Percentiles rank a stretch among this genome's conserved stretches.
Conservation (phyloP, 208 protist genomes). For the Entamoeba dispar region DNA sequence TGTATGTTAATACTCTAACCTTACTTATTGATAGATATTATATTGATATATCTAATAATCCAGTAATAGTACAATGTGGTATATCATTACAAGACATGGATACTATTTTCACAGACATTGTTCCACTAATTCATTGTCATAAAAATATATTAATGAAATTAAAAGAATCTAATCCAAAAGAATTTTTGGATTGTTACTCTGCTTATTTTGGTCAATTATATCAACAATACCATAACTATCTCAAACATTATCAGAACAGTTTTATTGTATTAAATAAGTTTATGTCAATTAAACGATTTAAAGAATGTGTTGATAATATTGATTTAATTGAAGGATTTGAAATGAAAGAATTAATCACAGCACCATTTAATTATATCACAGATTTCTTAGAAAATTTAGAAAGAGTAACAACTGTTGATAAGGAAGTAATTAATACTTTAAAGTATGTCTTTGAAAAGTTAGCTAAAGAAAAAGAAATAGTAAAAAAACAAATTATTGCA, state of each 20-base stretch:
- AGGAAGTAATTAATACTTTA: not conserved
- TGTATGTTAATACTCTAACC: not conserved
- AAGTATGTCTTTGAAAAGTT: not conserved
- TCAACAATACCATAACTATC: not conserved
- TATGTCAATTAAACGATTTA: not conserved
- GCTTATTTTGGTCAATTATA: not conserved
- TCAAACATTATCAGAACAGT: not conserved
- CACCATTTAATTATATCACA: not conserved
- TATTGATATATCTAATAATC: not conserved
- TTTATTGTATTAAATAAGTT: not conserved
- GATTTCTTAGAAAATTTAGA: not conserved
- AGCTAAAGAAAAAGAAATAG: not conserved
- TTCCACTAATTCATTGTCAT: not conserved
- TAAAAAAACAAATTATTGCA: not conserved
- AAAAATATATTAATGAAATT: not conserved
- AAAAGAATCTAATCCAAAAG: not conserved
- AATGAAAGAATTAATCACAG: not conserved
- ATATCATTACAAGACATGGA: not conserved
- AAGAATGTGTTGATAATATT: not conserved
- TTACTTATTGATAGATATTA: not conserved
- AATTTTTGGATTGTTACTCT: not conserved
- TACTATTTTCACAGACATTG: not conserved
- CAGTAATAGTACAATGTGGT: not conserved
- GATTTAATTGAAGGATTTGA: not conserved
- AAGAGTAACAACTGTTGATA: not conserved